Evolutionary conservation across 345 rosid species (phyloP), one percentile per base, ranked within the genome.

Genomic region (Acer negundo): DNA sequence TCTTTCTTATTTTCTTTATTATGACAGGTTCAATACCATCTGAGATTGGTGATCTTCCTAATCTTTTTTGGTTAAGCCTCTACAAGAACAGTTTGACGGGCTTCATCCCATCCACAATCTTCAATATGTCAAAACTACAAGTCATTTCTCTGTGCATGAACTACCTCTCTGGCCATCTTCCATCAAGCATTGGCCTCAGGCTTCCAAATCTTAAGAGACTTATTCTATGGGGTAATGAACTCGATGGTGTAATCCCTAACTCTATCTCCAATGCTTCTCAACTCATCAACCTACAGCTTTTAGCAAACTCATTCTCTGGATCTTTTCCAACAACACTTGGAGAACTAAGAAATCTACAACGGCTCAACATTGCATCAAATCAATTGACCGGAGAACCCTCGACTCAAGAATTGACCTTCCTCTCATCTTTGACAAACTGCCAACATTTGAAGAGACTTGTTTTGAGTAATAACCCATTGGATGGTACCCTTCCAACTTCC

Each of bases 21-120:
- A 17, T 77, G n/a, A 31, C 69, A 73, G 81, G 81, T 78, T 20
- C 65, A 78, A 7, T 73, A 73, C 81, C 81, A 66, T 10, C 5
- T 8, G 78, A 79, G 64, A 20, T 74, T 62, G 69, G 81, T 5
- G 19, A n/a, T 8, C 28, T 69, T 10, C 58, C 6, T 4, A 69
- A 40, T 17, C 24, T 69, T 10, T 0, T 7, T 26, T 2, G 2
- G 1, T 31, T 65, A 6, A 5, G 1, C 1, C 23, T 69, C 26
- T 0, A 4, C 6, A 7, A 20, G 44, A 69, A 40, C 51, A 44
- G 7, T 7, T 20, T 69, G 26, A 47, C 19, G 0, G 72, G 72
- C 16, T 8, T 15, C 69, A 16, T 65, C 7, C 69, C 69, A 65
- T 31, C 69, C 10, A 0, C 19, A 31, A 35, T 65, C 22, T 66